Evolutionary conservation across 208 protist genomes (phyloP), one percentile per base, ranked within the genome.

Genomic region (Tritrichomonas musculus): DNA sequence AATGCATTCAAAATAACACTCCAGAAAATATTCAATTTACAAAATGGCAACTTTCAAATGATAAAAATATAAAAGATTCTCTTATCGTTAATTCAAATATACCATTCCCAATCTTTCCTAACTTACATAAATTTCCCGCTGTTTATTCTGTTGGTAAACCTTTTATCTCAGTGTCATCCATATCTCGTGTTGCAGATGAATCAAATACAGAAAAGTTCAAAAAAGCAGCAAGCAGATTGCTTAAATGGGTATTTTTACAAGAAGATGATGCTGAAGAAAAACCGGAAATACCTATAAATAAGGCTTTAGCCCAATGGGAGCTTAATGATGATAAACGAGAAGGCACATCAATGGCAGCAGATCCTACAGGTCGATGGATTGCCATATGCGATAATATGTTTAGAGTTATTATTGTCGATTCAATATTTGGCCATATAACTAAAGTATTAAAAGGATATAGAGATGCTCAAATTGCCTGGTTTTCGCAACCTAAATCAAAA

Each of bases 381-480:
- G 47, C 47, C 5, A 33, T 88, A 5, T 57, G 47, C 47, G 77
- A 88, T 57, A 33, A 14, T 9, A 44, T 39, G 57, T 22, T 22
- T 49, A 41, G 77, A 39, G 77, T 88, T 53, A 13, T 88, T 20
- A 2, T 88, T 33, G 39, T 88, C 17, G 77, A 88, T 57, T 53
- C 41, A 20, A 47, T 88, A 33, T 88, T 88, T 57, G 77, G 77
- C 8, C 77, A 88, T 57, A 88, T 88, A 11, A 27, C 47, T 27
- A 88, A 88, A 57, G 77, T 88, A 33, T 57, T 57, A 8, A 88
- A 88, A 57, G 77, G 77, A 22, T 9, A 47, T 14, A 53, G 77
- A 60, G 77, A 88, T 88, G 77, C 77, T 39, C 77, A 88, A 57
- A 30, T 88, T n/a, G 41, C 77, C 8, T 88, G 77, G 77, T 36